Percentiles rank a stretch among this genome's conserved stretches.
These are phyloP conservation scores for Cenchrus americanus DNA, from an alignment of 176 grass and related monocot genomes.

Conservation along the genomic window DNA sequence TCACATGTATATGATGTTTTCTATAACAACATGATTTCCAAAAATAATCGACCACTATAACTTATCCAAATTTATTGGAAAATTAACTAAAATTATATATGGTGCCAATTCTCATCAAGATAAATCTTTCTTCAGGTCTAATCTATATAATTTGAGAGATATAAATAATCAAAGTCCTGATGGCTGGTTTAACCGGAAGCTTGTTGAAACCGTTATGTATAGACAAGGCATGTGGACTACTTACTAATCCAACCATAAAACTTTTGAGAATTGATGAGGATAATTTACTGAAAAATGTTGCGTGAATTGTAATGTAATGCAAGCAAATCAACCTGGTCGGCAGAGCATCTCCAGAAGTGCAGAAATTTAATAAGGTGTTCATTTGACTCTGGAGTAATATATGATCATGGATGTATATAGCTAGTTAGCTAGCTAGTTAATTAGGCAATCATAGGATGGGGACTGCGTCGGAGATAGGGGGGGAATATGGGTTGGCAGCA, in stretches of 20 bases:
- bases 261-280: neutral
- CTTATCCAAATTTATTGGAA: neutral
- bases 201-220: too few species aligned
- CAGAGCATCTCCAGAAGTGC: neutral
- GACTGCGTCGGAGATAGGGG: neutral
- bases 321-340: neutral
- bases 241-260: neutral
- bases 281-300: neutral
- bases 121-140: neutral
- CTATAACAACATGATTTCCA: neutral
- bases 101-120: neutral
- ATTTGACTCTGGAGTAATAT: neutral
- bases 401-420: neutral
- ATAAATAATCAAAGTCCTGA: neutral
- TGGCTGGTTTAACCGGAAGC: neutral
- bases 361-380: neutral
- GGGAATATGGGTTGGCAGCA: neutral
- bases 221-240: neutral
- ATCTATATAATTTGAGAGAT: neutral
- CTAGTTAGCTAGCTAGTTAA: too few species aligned
- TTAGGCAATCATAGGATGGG: slow-evolving; percentile 8
- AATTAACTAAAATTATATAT: neutral
- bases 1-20: neutral
- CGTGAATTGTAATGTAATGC: neutral
- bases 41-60: neutral